phyloP scores from a whole-genome alignment of 108 stramenopile species.

The Cyclotella distinguenda region DNA sequence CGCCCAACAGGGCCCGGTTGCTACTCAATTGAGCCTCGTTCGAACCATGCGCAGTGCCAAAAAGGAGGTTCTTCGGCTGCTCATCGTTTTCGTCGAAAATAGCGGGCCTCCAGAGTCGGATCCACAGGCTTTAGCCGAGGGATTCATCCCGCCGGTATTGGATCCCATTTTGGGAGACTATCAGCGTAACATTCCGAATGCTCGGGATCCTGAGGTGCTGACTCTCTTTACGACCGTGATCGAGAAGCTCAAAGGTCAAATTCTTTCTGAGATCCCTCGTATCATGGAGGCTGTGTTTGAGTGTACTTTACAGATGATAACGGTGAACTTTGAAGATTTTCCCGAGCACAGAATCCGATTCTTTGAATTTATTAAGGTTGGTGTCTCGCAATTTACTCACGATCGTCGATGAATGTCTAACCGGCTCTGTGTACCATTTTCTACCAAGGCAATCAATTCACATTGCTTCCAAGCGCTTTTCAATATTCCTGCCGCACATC shows the following conservation, averaged over 20 bases:
- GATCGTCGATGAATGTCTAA: neutral
- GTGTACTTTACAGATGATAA: conserved; percentile 98
- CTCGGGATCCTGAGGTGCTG: conserved; percentile 96
- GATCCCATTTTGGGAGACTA: conserved; percentile 97
- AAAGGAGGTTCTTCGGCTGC: conserved; percentile 92
- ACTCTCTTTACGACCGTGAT: conserved; percentile 90
- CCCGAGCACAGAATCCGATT: conserved; percentile 98
- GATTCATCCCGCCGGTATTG: conserved; percentile 95
- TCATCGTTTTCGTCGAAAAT: conserved; percentile 91
- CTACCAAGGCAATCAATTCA: conserved; percentile 67
- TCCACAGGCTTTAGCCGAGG: conserved; percentile 82
- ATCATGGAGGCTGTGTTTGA: conserved; percentile 98
- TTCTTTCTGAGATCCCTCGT: conserved; percentile 87
- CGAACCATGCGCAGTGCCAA: conserved; percentile 96
- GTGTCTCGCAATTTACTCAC: neutral
- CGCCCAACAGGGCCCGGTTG: conserved; percentile 85
- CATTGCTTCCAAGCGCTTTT: conserved; percentile 97
- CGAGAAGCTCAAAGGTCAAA: conserved; percentile 84
- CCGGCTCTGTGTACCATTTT: neutral
- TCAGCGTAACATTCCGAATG: conserved; percentile 89
- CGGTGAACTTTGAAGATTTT: conserved; percentile 96
- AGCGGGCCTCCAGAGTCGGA: conserved; percentile 94
- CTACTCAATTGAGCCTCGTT: conserved; percentile 86
- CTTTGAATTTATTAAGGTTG: conserved; percentile 91
- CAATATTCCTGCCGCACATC: conserved; percentile 93